Conservation (phyloP, 106 monocot genomes). For the Dioscorea zingiberensis region DNA sequence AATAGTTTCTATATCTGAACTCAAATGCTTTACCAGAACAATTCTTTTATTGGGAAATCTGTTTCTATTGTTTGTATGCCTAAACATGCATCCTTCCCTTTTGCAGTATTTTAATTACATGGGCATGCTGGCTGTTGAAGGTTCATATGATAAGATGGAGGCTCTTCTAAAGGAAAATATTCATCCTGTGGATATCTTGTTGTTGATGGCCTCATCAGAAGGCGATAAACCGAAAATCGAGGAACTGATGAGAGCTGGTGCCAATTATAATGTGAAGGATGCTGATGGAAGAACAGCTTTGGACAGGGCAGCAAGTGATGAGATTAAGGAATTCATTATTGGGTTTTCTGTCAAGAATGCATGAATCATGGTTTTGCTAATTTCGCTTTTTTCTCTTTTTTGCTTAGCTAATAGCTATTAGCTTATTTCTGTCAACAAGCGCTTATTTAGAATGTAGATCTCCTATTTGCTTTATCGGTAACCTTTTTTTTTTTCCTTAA, state of each 20-base stretch:
- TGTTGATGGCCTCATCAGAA: constrained; percentile 83
- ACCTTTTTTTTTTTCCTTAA: too few species aligned
- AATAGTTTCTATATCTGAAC: too few species aligned
- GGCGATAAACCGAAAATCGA: constrained; percentile 80
- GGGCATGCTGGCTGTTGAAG: constrained; percentile 83
- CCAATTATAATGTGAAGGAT: constrained; percentile 62
- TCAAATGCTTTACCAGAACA: too few species aligned
- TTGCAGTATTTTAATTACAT: constrained; percentile 93
- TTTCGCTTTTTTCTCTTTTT: too few species aligned
- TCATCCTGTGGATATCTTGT: constrained; percentile 78
- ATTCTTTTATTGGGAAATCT: too few species aligned
- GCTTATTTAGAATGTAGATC: too few species aligned
- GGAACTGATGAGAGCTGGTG: constrained; percentile 72
- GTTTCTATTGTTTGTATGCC: too few species aligned
- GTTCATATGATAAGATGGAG: constrained; percentile 69
- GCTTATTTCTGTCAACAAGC: too few species aligned
- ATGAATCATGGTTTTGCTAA: constrained; percentile 8
- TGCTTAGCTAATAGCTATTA: too few species aligned
- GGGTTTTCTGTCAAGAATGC: constrained; percentile 35
- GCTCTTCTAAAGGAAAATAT: constrained; percentile 68
- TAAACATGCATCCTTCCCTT: background rate
- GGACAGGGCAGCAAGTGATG: constrained; percentile 45
- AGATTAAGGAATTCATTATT: constrained; percentile 60
- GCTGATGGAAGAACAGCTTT: constrained; percentile 59
- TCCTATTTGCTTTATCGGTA: too few species aligned